phyloP scores from a whole-genome alignment of 2,329 filamentous ascomycete species.

The Amphichorda felina region DNA sequence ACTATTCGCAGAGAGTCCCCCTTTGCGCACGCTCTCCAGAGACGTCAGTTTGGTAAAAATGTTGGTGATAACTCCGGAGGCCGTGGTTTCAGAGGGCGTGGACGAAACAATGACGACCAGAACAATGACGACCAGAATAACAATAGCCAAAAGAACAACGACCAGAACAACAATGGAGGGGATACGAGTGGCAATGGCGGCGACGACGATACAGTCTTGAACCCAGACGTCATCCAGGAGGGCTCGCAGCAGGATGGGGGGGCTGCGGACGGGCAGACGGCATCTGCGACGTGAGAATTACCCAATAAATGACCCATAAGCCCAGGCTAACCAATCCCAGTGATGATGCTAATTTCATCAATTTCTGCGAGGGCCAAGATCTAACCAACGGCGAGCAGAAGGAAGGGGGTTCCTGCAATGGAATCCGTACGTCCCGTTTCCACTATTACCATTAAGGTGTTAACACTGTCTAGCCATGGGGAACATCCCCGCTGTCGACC shows the following conservation, averaged over 20 bases:
- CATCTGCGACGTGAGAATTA: constrained; percentile 31
- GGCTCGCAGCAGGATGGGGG: constrained; percentile 30
- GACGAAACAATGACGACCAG: constrained; percentile 3
- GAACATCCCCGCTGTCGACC: constrained; percentile 39
- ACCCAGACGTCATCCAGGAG: constrained; percentile 30
- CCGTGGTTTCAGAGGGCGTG: constrained; percentile 1
- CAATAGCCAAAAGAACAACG: constrained; percentile 9
- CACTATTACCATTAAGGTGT: too few relatives aligned
- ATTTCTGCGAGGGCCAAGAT: constrained; percentile 42
- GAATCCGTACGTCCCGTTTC: constrained; percentile 34
- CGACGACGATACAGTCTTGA: constrained; percentile 13
- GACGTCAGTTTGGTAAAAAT: constrained; percentile 15
- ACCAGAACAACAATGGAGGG: constrained; percentile 7
- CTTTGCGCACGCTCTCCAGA: constrained; percentile 15
- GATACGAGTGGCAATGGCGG: constrained; percentile 6
- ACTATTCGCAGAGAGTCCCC: constrained; percentile 19
- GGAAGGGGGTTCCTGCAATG: constrained; percentile 49
- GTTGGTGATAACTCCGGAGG: neutral
- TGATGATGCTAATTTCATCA: constrained; percentile 50
- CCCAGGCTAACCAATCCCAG: constrained; percentile 18
- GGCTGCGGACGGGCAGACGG: constrained; percentile 27
- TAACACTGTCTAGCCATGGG: constrained; percentile 36
- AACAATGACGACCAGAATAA: constrained; percentile 7
- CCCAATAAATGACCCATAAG: constrained; percentile 7
- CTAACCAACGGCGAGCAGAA: constrained; percentile 51